Base-by-base conservation (phyloP, 1,139 yeast genomes). In the Scheffersomyces lignicola region DNA sequence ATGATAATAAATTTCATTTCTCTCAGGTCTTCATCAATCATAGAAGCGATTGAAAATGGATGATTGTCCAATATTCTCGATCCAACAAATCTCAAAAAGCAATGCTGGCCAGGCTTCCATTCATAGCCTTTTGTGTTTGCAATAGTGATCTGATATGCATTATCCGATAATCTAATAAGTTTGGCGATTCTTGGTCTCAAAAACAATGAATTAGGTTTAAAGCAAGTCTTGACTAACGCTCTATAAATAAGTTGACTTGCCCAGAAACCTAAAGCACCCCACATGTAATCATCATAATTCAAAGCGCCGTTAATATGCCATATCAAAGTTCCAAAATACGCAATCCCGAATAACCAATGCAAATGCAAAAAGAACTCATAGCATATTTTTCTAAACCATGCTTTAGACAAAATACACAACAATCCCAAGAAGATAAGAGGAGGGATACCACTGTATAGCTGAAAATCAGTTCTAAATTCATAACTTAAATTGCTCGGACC, bases 51-150 rank as follows among this genome's bases (percentile, higher is more conserved):
- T 2, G 84, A 77, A 51, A 80, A 80, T 8, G 86, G 86, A 54
- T 80, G 86, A 48, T 73, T 78, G 39, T 78, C 83, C 27, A 78
- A 51, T 18, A 68, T 45, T 41, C 72, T 65, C 7, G 67, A 49
- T 0, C 74, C 76, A 3, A 62, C 58, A 43, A 77, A 69, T 43
- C 83, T 62, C 21, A 80, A 58, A 48, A 64, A 78, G 13, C 78
- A 61, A 52, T 80, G 86, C 45, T 80, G 84, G 16, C 86, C 85
- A 1, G 85, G 80, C 21, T 38, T 47, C 84, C 85, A 79, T 12
- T 49, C 48, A 28, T 70, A 52, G 6, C 65, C 70, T 10, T 59
- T 54, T 8, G 57, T 49, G 37, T 71, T 67, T 15, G 56, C 57
- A 13, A 80, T 60, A 4, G 56, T 39, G 3, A 78, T 54, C 49